Percentiles rank a stretch among this genome's conserved stretches.
phyloP scores from a whole-genome alignment of 768 basidiomycete species.

The Cyclocybe cylindracea region DNA sequence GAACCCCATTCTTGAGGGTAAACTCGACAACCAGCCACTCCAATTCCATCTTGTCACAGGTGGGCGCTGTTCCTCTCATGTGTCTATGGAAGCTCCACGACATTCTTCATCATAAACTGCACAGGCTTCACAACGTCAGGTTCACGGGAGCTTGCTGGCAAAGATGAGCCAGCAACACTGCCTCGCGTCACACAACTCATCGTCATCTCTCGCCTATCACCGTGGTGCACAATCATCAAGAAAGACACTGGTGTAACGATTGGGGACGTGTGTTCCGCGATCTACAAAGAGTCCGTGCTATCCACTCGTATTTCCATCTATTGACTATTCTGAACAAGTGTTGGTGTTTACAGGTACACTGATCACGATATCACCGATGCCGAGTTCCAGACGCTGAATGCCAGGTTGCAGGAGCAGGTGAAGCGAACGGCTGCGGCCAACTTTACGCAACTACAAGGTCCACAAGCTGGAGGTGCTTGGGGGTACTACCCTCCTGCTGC shows the following conservation, averaged over 20 bases:
- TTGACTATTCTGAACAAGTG: neutral
- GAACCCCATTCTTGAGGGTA: conserved; percentile 68
- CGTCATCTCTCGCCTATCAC: conserved; percentile 59
- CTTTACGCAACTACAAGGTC: conserved; percentile 16
- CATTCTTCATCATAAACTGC: neutral
- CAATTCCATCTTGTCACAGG: conserved; percentile 74
- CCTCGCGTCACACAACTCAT: conserved; percentile 62
- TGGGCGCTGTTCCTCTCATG: conserved; percentile 25
- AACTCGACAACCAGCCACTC: conserved; percentile 53
- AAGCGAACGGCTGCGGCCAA: conserved; percentile 56
- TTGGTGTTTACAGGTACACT: conserved; percentile 52
- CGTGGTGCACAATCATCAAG: conserved; percentile 79
- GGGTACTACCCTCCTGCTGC: conserved; percentile 53
- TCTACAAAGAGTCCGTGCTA: conserved; percentile 73
- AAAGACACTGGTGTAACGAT: conserved; percentile 77
- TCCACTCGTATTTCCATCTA: neutral
- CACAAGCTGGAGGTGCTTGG: conserved; percentile 23
- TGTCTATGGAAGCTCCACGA: neutral
- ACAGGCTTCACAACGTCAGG: conserved; percentile 13
- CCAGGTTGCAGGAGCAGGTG: conserved; percentile 71
- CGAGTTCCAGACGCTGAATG: conserved; percentile 61
- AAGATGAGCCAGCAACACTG: conserved; percentile 70
- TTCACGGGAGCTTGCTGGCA: conserved; percentile 10
- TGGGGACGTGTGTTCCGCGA: conserved; percentile 65
- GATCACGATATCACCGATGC: conserved; percentile 66